Evolutionary conservation across 1,284 basidiomycete species (phyloP).

Genomic region (Rhodotorula sp.): DNA sequence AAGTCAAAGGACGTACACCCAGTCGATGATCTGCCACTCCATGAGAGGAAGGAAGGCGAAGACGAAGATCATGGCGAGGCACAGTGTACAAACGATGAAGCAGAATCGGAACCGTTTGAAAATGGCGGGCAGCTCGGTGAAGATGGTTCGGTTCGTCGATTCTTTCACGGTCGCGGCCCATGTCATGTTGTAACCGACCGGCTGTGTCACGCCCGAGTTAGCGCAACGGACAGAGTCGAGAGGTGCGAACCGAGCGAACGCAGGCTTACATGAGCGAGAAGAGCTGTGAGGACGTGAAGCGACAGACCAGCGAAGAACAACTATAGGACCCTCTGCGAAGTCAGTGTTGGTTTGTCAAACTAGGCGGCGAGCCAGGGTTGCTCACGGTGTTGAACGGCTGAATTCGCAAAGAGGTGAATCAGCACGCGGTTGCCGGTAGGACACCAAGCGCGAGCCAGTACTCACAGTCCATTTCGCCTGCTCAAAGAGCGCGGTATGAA

Average conservation of each 20-base stretch:
- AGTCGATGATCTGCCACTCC: slow-evolving; percentile 56
- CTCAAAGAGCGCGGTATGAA: slow-evolving; percentile 3
- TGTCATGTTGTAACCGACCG: slow-evolving; percentile 78
- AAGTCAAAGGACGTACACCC: slow-evolving; percentile 33
- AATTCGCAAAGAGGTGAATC: too few relatives aligned
- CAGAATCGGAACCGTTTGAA: slow-evolving; percentile 64
- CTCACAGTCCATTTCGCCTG: slow-evolving; percentile 15
- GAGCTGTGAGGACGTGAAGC: slow-evolving; percentile 67
- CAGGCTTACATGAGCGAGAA: slow-evolving; percentile 59
- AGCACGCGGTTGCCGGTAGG: background rate
- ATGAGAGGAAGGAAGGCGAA: slow-evolving; percentile 56
- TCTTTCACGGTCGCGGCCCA: slow-evolving; percentile 66
- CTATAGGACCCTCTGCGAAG: slow-evolving; percentile 60
- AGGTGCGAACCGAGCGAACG: too few relatives aligned
- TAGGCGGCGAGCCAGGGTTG: background rate
- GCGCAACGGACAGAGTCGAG: background rate
- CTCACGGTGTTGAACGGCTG: slow-evolving; percentile 10
- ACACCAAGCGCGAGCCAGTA: too few relatives aligned
- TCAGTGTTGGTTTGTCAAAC: background rate
- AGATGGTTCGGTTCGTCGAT: slow-evolving; percentile 15
- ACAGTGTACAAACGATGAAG: slow-evolving; percentile 54
- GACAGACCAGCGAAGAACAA: slow-evolving; percentile 73
- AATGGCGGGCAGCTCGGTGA: slow-evolving; percentile 24
- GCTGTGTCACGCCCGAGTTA: slow-evolving; percentile 56
- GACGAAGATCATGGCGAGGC: slow-evolving; percentile 13